Conservation (phyloP, 169 alveolate genomes). For the Cryptosporidium ryanae region DNA sequence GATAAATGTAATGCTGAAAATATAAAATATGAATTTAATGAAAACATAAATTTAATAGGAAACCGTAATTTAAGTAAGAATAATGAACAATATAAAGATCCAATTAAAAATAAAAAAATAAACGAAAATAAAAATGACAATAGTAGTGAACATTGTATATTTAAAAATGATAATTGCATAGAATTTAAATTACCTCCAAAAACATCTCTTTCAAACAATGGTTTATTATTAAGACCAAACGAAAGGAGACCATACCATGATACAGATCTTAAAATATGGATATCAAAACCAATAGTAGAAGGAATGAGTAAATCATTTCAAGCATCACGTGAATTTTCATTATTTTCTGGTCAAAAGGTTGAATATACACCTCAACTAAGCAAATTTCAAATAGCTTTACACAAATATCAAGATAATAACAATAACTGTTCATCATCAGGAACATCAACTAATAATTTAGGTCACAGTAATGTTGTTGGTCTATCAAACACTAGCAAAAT, state of each 20-base stretch:
- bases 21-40: not conserved
- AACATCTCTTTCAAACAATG: conserved; percentile 45
- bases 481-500: not conserved
- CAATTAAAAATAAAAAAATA: not conserved
- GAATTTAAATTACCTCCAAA: conserved; percentile 63
- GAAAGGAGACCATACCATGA: conserved; percentile 72
- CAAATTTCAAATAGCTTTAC: conserved; percentile 49
- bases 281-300: conserved; percentile 42
- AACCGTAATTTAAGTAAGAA: not conserved
- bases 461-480: no score
- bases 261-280: conserved; percentile 51
- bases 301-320: conserved; percentile 37
- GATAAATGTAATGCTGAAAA: not conserved
- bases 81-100: not conserved
- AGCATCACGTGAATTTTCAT: conserved; percentile 60
- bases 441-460: conserved; percentile 1
- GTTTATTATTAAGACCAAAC: conserved; percentile 47
- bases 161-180: not conserved
- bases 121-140: not conserved
- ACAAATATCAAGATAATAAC: conserved; percentile 33
- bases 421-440: not conserved
- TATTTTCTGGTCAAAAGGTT: conserved; percentile 51
- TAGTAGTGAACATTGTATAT: no score
- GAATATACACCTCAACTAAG: conserved; percentile 60
- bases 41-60: no score